Evolutionary conservation across 345 rosid genomes (phyloP).

Genomic region (Nasturtium officinale): DNA sequence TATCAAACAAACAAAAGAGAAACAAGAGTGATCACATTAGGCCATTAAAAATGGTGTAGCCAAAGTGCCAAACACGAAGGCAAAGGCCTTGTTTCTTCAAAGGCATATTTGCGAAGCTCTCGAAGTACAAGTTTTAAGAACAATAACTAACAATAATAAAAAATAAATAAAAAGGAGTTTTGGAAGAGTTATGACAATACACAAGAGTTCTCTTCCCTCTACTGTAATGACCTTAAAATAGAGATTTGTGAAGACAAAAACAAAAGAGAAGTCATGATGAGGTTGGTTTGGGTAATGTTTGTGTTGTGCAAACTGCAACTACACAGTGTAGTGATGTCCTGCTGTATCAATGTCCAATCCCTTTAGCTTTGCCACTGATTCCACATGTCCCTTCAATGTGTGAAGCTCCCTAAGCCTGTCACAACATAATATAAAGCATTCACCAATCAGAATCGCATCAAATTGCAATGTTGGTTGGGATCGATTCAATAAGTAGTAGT

Average conservation of each 20-base stretch:
- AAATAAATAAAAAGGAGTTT: constrained; percentile 3
- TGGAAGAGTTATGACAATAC: constrained; percentile 48
- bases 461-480: neutral
- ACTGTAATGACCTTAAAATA: constrained; percentile 31
- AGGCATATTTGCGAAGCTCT: constrained; percentile 36
- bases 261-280: constrained; percentile 28
- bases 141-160: constrained; percentile 34
- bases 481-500: neutral
- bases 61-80: constrained; percentile 35
- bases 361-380: constrained; percentile 87
- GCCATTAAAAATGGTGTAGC: constrained; percentile 18
- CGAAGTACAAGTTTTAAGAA: constrained; percentile 26
- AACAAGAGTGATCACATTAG: constrained; percentile 26
- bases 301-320: constrained; percentile 37
- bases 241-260: constrained; percentile 28
- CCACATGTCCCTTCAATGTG: constrained; percentile 85
- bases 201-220: constrained; percentile 46
- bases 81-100: constrained; percentile 42
- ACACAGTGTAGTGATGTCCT: constrained; percentile 84
- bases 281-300: constrained; percentile 26
- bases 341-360: constrained; percentile 82
- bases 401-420: constrained; percentile 82
- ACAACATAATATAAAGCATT: constrained; percentile 10
- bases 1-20: constrained; percentile 13
- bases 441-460: constrained; percentile 24